A percentile compares a stretch with the other conserved stretches of the same genome.
phyloP scores from a whole-genome alignment of 2,329 filamentous ascomycete species.

The Xylaria sp. region DNA sequence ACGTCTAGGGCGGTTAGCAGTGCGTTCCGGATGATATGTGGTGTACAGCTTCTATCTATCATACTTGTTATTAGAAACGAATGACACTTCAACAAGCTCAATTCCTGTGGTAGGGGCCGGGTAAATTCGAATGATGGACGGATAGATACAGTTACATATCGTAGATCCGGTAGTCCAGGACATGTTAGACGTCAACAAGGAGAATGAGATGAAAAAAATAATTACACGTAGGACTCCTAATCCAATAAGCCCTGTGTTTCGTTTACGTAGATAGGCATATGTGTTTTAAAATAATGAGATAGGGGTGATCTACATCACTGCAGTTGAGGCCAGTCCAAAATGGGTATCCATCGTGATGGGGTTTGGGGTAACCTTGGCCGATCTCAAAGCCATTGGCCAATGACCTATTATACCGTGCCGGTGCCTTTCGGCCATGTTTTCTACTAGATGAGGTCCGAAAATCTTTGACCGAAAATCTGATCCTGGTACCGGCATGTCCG shows the following conservation, averaged over 20 bases:
- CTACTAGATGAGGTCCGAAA: conserved; percentile 36
- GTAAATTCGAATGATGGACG: conserved; percentile 23
- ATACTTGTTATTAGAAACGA: conserved; percentile 14
- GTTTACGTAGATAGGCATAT: conserved; percentile 4
- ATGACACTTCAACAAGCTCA: conserved; percentile 1
- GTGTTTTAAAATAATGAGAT: conserved; percentile 22
- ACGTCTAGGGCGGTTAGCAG: background rate
- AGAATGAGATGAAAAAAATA: background rate
- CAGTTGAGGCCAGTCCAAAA: conserved; percentile 27
- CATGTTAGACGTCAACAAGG: conserved; percentile 15
- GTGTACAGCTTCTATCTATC: conserved; percentile 11
- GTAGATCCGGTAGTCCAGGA: background rate
- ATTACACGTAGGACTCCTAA: conserved; percentile 20
- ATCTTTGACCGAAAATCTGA: conserved; percentile 34
- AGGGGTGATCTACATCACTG: conserved; percentile 26
- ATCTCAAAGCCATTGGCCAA: conserved; percentile 49
- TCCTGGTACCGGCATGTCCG: conserved; percentile 32
- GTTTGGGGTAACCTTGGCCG: conserved; percentile 46
- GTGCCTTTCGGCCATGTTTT: conserved; percentile 44
- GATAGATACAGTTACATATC: conserved; percentile 11
- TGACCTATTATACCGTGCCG: conserved; percentile 46
- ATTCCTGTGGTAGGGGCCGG: conserved; percentile 17
- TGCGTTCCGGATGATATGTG: conserved; percentile 21
- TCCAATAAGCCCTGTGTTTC: conserved; percentile 21
- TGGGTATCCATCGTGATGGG: conserved; percentile 34